These are phyloP conservation scores for Salix koriyanagi DNA, from an alignment of 345 rosid species.

Conservation along the genomic window DNA sequence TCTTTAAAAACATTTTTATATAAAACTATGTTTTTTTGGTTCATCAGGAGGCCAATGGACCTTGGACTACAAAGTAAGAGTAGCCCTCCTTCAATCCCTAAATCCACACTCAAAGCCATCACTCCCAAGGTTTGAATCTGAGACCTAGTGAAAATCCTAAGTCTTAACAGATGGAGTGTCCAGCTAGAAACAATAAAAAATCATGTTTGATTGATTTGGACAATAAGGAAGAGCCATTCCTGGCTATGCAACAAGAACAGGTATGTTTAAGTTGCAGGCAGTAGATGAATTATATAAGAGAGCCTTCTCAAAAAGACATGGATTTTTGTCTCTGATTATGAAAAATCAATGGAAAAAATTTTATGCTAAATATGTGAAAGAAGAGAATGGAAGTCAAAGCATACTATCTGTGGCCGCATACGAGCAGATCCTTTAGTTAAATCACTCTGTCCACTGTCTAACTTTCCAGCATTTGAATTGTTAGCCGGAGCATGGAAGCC, in stretches of 20 bases:
- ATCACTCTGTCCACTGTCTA: constrained; percentile 58
- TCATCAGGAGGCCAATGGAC: neutral
- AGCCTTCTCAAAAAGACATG: neutral
- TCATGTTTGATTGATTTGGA: neutral
- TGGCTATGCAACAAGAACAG: neutral
- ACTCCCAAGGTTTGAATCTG: neutral
- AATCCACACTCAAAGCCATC: neutral
- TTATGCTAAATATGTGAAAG: neutral
- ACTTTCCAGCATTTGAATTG: constrained; percentile 51
- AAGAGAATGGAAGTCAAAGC: constrained; percentile 21
- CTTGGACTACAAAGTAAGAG: neutral
- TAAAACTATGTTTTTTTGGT: neutral
- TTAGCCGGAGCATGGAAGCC: constrained; percentile 57
- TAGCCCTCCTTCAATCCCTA: neutral
- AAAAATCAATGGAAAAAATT: neutral
- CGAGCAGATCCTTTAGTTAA: constrained; percentile 53
- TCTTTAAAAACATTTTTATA: neutral
- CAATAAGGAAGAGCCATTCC: neutral
- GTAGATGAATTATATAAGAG: neutral
- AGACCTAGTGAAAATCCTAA: neutral
- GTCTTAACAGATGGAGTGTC: neutral
- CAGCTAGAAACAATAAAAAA: neutral
- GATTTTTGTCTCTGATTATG: neutral
- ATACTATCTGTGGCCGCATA: constrained; percentile 75
- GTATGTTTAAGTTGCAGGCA: neutral